Evolutionary conservation across 2,329 filamentous ascomycete species (phyloP).

Genomic region (Ilyonectria robusta): DNA sequence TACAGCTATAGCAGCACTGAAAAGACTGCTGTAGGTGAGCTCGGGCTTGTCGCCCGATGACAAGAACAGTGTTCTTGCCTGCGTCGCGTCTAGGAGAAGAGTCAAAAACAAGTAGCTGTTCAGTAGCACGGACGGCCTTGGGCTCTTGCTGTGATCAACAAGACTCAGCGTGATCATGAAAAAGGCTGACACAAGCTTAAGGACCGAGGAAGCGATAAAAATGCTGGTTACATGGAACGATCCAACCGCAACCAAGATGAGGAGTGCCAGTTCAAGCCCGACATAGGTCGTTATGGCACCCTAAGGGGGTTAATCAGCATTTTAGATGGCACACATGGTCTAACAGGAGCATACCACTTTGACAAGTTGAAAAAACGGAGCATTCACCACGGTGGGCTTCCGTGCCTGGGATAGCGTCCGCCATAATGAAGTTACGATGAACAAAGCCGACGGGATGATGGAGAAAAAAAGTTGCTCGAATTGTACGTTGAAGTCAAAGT

Average conservation of each 20-base stretch:
- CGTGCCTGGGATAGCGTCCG: constrained; percentile 20
- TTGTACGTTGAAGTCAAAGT: constrained; percentile 25
- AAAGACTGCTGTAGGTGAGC: constrained; percentile 42
- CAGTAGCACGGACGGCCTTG: constrained; percentile 58
- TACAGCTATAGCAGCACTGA: constrained; percentile 48
- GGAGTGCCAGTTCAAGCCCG: constrained; percentile 24
- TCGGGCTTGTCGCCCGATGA: constrained; percentile 15
- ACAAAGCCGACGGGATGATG: constrained; percentile 20
- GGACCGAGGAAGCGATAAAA: constrained; percentile 15
- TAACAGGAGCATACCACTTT: constrained; percentile 9
- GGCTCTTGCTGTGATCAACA: constrained; percentile 50
- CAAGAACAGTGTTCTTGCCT: constrained; percentile 57
- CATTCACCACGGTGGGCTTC: constrained; percentile 26
- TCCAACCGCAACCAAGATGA: constrained; percentile 19
- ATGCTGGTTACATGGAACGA: constrained; percentile 21
- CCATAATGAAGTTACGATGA: constrained; percentile 27
- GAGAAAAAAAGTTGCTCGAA: constrained; percentile 27
- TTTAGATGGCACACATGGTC: fast-evolving
- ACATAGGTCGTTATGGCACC: constrained; percentile 17
- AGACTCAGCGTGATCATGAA: constrained; percentile 14
- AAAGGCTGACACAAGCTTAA: constrained; percentile 18
- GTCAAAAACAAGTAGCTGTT: constrained; percentile 57
- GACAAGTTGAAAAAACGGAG: constrained; percentile 24
- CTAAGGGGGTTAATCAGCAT: not conserved
- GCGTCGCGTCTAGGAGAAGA: constrained; percentile 57